Base-by-base conservation (phyloP, 306 rosid species). In the Lathyrus sativus region DNA sequence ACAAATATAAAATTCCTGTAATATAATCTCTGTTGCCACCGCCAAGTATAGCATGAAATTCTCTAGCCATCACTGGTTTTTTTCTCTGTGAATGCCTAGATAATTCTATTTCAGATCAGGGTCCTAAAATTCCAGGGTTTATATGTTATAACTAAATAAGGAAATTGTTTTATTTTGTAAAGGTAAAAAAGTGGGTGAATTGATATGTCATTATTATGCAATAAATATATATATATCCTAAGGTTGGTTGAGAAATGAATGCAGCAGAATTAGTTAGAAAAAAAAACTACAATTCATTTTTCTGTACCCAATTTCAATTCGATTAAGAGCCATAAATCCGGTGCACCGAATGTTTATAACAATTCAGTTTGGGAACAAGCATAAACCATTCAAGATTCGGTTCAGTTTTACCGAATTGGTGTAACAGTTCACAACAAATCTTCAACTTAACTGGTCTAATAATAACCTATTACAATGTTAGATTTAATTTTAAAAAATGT, bases 1-100 rank as follows among this genome's bases (percentile, higher is more conserved):
- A 38, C 51, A 77, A 62, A 37, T 51, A 13, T 5, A 82, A 62
- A 9, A 17, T 15, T 13, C 53, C 57, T 0, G 68, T 74, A n/a
- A 28, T 62, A 29, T 53, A 45, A 19, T 57, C 66, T 33, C 14
- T 29, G 5, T 49, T 54, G 58, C 58, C 33, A 53, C 58, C 58
- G 11, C 18, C 42, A 26, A 50, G n/a, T 9, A 11, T 43, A 26
- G 11, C 65, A 28, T 54, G 38, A 4, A 65, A 33, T 8, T 58
- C 39, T 68, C 84, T 67, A 5, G 60, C 77, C 86, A 79, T 66
- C 7, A 56, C 33, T 35, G 39, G 39, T 35, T 7, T 7, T 33
- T 35, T 35, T 35, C 39, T 35, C 39, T 7, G 39, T 35, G 39
- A 35, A 35, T 7, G 39, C 39, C 2, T 7, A 7, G 39, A 33